Base-by-base conservation (phyloP, 352 stramenopile genomes). In the Phytopythium cucurbitacearum region DNA sequence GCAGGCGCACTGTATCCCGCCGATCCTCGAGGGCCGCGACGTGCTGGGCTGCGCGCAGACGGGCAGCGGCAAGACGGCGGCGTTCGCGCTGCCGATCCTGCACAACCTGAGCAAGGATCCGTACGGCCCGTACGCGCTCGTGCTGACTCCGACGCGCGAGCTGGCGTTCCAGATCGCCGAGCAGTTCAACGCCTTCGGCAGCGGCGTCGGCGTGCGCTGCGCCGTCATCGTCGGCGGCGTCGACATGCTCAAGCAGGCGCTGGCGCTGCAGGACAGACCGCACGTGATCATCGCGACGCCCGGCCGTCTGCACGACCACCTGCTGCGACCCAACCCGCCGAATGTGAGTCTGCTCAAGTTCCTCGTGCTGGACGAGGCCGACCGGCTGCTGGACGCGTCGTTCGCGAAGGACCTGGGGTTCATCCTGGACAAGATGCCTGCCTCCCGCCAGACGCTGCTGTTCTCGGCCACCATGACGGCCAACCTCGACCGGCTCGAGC, bases 211-310 rank as follows among this genome's bases (percentile, higher is more conserved):
- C 33, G 83, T 99, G 28, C 83, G 91, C 28, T 91, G 88, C 16
- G 73, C 81, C 7, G 78, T 99, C 2, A 74, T 99, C n/a, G 94
- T 99, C 7, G 97, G 97, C 47, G 97, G 97, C 44, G 81, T 98
- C 41, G 90, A 98, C 76, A 85, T 97, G 62, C 87, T 98, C 36
- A 88, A 91, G 51, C 96, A 99, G 67, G 78, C 79, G 51, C 82
- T 95, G 39, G 77, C 80, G 61, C 73, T 99, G 53, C 75, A 89
- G 56, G 57, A 82, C 53, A 85, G 95, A 28, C 97, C 97, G 33
- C 97, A 99, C 73, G 84, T 99, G 48, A 89, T 99, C 51, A 96
- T 99, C 36, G 97, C 91, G 3, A 99, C 97, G n/a, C 97, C 97
- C 0, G 97, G 96, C 16, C 72, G 97, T 7, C 80, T 99, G 42